Evolutionary conservation across 2,329 filamentous ascomycete species (phyloP), one percentile per base, ranked within the genome.

Genomic region (Colletotrichum sp.): DNA sequence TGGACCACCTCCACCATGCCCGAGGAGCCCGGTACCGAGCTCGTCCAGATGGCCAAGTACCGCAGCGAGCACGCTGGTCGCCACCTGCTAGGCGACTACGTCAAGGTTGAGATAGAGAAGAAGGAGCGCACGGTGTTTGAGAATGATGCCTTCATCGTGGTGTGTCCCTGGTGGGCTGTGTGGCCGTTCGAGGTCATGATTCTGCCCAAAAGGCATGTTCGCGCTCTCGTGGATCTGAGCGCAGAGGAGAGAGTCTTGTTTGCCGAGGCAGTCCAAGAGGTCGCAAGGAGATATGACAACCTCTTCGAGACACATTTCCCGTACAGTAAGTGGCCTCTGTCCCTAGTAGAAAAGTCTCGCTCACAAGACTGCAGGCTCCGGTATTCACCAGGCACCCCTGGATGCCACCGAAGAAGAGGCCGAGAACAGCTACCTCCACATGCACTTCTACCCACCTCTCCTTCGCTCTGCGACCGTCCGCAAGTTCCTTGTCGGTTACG

Each of bases 141-240:
- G 83, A 99, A 99, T 83, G 91, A 91, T 13, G 89, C 89, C 1
- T 99, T 98, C 84, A 87, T 98, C 56, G 93, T 96, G 0, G 91
- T 98, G 18, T 98, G 96, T 81, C 97, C 97, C 0, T 99, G 97
- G 96, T 99, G 97, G 97, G 97, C 95, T 1, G 90, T 95, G 22
- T 99, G 97, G 97, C 97, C 97, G 0, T 99, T 98, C 77, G 97
- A 99, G 87, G 94, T 96, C 62, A 94, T 99, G 88, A 91, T 99
- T 75, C 89, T 98, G 34, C 92, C 95, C 76, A 97, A 95, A 86
- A 89, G 92, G 76, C 96, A 98, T 83, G 94, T 96, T 79, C 92
- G 96, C 56, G 94, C 94, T 2, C 89, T 99, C 61, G 93, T 98
- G 18, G 96, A 99, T 83, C 89, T 99, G 48, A 91, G 90, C 66